These are phyloP conservation scores for Talaromyces piceae DNA, from an alignment of 2,329 filamentous ascomycete species.

Conservation along the genomic window DNA sequence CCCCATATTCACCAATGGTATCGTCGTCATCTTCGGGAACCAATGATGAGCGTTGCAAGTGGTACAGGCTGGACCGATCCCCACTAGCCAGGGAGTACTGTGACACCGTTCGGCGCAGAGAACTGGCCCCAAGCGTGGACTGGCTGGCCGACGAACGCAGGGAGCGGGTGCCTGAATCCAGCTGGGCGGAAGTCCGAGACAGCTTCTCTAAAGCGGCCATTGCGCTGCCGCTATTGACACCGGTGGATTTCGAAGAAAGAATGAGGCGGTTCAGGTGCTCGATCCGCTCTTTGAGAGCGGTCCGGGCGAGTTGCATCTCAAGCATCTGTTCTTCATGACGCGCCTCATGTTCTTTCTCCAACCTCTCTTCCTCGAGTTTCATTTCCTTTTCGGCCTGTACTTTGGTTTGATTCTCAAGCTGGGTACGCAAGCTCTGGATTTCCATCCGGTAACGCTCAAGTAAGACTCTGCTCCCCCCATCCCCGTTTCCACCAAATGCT, in stretches of 20 bases:
- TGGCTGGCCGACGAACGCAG: constrained; percentile 63
- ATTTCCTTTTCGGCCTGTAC: constrained; percentile 53
- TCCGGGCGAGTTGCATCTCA: constrained; percentile 95
- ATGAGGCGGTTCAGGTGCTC: constrained; percentile 94
- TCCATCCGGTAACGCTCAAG: constrained; percentile 92
- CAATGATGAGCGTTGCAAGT: constrained; percentile 21
- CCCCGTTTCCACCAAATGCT: constrained; percentile 68
- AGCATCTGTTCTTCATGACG: constrained; percentile 96
- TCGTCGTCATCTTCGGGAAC: constrained; percentile 54
- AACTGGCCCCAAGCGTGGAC: constrained; percentile 46
- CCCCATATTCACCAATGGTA: constrained; percentile 71
- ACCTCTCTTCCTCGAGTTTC: constrained; percentile 63
- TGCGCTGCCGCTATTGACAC: constrained; percentile 74
- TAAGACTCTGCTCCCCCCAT: constrained; percentile 77
- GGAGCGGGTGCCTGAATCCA: constrained; percentile 43
- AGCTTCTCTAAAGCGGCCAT: constrained; percentile 62
- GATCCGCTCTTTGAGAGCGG: constrained; percentile 92
- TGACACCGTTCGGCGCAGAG: constrained; percentile 59
- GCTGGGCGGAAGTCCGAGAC: constrained; percentile 49
- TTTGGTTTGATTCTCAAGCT: constrained; percentile 78
- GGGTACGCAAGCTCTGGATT: constrained; percentile 70
- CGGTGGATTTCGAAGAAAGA: constrained; percentile 88
- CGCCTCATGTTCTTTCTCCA: constrained; percentile 72
- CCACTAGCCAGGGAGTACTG: constrained; percentile 52
- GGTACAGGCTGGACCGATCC: constrained; percentile 20